A percentile compares a stretch with the other conserved stretches of the same genome.
These are phyloP conservation scores for Suhomyces kilbournensis DNA, from an alignment of 805 yeast species.

Conservation along the genomic window DNA sequence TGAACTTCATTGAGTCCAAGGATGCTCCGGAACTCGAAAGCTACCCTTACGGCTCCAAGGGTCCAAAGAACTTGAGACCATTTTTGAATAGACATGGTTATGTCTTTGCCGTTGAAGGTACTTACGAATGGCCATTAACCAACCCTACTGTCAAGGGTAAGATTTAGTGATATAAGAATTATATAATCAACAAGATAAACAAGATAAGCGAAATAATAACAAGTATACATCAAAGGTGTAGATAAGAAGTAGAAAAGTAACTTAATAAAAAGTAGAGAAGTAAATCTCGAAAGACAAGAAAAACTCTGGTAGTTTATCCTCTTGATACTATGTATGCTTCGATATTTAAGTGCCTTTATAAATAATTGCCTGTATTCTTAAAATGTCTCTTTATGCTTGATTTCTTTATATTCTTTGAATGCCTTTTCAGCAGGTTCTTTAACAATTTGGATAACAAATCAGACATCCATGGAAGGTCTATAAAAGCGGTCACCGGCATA, in stretches of 20 bases:
- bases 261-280: too few relatives aligned
- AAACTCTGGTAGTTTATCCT: too few relatives aligned
- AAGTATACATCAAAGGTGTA: too few relatives aligned
- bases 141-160: slow-evolving; percentile 41
- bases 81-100: slow-evolving; percentile 73
- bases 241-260: too few relatives aligned
- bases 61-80: slow-evolving; percentile 63
- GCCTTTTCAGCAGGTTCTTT: slow-evolving; percentile 5
- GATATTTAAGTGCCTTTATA: too few relatives aligned
- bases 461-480: slow-evolving; percentile 91
- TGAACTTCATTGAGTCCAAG: slow-evolving; percentile 72
- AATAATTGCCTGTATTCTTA: too few relatives aligned
- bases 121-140: slow-evolving; percentile 91
- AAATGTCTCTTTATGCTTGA: too few relatives aligned
- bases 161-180: slow-evolving; percentile 11
- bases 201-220: neutral
- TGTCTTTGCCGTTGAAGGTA: slow-evolving; percentile 55
- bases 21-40: slow-evolving; percentile 63
- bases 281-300: too few relatives aligned
- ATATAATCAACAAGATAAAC: neutral
- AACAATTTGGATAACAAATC: slow-evolving; percentile 35
- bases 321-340: too few relatives aligned
- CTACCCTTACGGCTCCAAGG: slow-evolving; percentile 90
- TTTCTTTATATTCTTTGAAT: neutral
- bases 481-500: slow-evolving; percentile 80